Evolutionary conservation across 108 stramenopile species (phyloP).

Genomic region (Fragilaria crotonensis): DNA sequence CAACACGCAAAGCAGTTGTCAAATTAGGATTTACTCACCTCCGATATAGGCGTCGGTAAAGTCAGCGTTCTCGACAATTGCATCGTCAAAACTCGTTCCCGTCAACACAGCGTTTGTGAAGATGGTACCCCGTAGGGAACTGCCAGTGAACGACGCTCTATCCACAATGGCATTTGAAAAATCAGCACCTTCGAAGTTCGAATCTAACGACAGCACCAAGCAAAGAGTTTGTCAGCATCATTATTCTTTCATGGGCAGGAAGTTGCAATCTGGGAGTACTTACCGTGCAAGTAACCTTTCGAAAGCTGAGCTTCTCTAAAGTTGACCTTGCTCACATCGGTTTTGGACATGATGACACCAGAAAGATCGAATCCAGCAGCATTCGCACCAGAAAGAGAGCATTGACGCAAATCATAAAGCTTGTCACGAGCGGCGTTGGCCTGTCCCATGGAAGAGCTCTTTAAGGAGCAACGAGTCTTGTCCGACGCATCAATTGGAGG

Average conservation of each 20-base stretch:
- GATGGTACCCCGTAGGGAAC: conserved; percentile 67
- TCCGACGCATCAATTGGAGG: conserved; percentile 82
- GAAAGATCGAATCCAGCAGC: conserved; percentile 72
- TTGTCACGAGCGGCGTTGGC: conserved; percentile 95
- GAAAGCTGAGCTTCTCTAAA: conserved; percentile 85
- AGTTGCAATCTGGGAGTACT: background rate
- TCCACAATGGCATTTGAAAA: conserved; percentile 96
- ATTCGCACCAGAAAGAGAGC: conserved; percentile 48
- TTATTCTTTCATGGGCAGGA: conserved; percentile 2
- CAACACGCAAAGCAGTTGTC: too few species aligned
- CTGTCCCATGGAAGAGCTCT: conserved; percentile 84
- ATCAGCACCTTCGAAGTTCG: conserved; percentile 87
- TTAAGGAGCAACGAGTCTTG: conserved; percentile 75
- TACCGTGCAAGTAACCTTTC: conserved; percentile 79
- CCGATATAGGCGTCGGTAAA: conserved; percentile 90
- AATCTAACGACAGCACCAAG: conserved; percentile 34
- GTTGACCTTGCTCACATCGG: conserved; percentile 75
- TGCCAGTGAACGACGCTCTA: conserved; percentile 81
- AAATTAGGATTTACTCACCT: background rate
- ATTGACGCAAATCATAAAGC: conserved; percentile 88
- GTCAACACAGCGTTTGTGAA: conserved; percentile 92
- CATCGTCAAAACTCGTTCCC: conserved; percentile 85
- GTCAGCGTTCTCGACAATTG: conserved; percentile 88
- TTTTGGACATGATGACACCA: conserved; percentile 85
- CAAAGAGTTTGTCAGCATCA: background rate